Conservation (phyloP, 1,139 yeast species). For the Yamadazyma dendronema region DNA sequence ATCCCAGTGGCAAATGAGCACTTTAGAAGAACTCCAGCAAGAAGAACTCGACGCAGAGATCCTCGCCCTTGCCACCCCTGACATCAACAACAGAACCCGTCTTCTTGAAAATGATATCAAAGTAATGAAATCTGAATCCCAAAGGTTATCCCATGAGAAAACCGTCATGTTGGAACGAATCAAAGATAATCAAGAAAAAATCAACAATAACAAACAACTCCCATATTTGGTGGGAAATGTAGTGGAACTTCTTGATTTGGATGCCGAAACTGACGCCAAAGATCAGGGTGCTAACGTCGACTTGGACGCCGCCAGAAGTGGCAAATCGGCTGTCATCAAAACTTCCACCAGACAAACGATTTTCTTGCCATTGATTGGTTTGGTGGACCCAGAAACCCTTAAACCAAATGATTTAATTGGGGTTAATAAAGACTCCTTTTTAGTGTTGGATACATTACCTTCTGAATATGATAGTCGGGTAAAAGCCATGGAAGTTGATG, state of each 20-base stretch:
- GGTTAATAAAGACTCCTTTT: constrained; percentile 93
- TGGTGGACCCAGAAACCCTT: constrained; percentile 82
- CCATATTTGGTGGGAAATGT: constrained; percentile 98
- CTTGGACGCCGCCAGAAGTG: constrained; percentile 85
- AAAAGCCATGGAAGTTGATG: constrained; percentile 99
- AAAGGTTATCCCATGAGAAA: constrained; percentile 88
- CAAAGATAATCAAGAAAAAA: constrained; percentile 94
- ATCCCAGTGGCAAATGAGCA: constrained; percentile 46
- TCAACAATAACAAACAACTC: constrained; percentile 90
- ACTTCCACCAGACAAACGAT: constrained; percentile 98
- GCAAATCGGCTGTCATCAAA: constrained; percentile 97
- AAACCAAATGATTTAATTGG: constrained; percentile 98
- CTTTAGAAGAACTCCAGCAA: constrained; percentile 65
- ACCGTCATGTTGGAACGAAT: constrained; percentile 90
- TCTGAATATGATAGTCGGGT: constrained; percentile 97
- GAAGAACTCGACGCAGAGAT: constrained; percentile 77
- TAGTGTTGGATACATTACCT: constrained; percentile 90
- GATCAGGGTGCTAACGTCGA: constrained; percentile 97
- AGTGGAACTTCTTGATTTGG: constrained; percentile 87
- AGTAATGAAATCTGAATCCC: constrained; percentile 90
- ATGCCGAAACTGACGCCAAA: constrained; percentile 80
- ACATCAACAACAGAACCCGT: constrained; percentile 81
- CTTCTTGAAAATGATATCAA: constrained; percentile 93
- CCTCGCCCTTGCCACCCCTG: constrained; percentile 72
- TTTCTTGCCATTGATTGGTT: constrained; percentile 90